Evolutionary conservation across 2,329 filamentous ascomycete species (phyloP).

Genomic region (Alternaria panax): DNA sequence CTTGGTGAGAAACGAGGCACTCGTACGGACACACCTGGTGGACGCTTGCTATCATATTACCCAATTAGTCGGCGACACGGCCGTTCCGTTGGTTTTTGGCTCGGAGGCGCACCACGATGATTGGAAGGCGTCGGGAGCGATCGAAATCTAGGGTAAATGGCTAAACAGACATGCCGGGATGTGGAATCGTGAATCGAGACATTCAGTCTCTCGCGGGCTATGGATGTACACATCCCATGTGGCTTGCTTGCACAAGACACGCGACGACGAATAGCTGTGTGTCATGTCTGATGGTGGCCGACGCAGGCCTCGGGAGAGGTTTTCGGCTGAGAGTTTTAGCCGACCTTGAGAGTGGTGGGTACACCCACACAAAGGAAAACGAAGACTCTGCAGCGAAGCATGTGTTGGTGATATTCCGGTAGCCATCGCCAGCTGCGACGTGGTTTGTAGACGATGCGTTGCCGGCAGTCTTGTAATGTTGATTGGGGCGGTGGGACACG

Average conservation of each 20-base stretch:
- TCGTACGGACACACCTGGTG: neutral
- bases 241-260: constrained; percentile 7
- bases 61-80: neutral
- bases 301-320: neutral
- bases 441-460: neutral
- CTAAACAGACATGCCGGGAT: constrained; percentile 12
- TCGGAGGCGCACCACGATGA: neutral
- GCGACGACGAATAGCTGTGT: constrained; percentile 3
- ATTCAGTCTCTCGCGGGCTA: neutral
- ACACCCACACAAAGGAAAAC: neutral
- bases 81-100: constrained; percentile 4
- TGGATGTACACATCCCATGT: neutral
- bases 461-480: neutral
- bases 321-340: neutral
- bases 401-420: neutral
- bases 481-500: neutral
- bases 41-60: neutral
- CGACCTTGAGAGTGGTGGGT: neutral
- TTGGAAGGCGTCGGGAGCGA: constrained; percentile 4
- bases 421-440: neutral
- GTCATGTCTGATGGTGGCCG: constrained; percentile 6
- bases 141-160: constrained; percentile 23
- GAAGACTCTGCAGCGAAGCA: neutral
- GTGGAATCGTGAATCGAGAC: neutral
- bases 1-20: constrained; percentile 5